Evolutionary conservation across 2,329 filamentous ascomycete species (phyloP).

Genomic region (Xylaria sp.): DNA sequence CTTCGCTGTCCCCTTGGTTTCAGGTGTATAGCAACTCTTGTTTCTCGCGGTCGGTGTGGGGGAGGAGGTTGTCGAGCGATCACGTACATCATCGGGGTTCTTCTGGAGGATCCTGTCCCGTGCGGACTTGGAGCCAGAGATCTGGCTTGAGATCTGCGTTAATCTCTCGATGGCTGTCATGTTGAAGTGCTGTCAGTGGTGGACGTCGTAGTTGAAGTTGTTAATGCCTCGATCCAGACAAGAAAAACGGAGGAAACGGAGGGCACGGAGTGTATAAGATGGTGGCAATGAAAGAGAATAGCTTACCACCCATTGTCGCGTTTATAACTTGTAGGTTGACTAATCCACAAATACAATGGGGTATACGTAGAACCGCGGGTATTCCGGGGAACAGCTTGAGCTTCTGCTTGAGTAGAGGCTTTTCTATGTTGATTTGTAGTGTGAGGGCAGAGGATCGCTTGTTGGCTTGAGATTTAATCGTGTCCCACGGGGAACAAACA

Average conservation of each 20-base stretch:
- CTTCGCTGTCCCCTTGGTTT: background rate
- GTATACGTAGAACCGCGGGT: constrained; percentile 15
- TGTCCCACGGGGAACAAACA: constrained; percentile 6
- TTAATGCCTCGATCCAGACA: background rate
- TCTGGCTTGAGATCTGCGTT: constrained; percentile 66
- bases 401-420: background rate
- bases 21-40: background rate
- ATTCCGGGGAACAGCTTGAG: background rate
- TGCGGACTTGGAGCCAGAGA: constrained; percentile 53
- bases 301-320: constrained; percentile 40
- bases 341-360: constrained; percentile 20
- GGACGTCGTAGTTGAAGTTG: background rate
- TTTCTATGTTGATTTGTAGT: background rate
- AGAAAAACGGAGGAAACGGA: background rate
- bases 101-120: constrained; percentile 67
- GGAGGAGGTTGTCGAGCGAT: background rate
- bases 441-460: background rate
- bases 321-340: constrained; percentile 8
- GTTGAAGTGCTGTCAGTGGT: constrained; percentile 12
- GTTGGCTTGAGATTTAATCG: background rate
- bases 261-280: background rate
- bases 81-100: constrained; percentile 68
- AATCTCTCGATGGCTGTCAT: constrained; percentile 60
- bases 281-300: constrained; percentile 6
- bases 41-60: background rate